Evolutionary conservation across 2,329 filamentous ascomycete genomes (phyloP).

Genomic region (Penicillium corylophilum): DNA sequence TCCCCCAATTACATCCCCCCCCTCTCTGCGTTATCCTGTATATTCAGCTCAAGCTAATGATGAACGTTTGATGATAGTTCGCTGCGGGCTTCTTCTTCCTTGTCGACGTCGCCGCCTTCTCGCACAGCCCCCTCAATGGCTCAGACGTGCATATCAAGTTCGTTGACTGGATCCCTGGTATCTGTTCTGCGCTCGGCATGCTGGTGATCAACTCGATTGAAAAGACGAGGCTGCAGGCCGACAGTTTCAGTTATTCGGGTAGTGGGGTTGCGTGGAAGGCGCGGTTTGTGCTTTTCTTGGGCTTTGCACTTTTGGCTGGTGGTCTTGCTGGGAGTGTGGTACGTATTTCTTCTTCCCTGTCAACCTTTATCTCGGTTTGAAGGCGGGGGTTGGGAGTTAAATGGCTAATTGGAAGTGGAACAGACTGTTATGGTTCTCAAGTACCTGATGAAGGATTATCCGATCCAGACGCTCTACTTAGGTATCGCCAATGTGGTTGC

Average conservation of each 20-base stretch:
- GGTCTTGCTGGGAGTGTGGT: slow-evolving; percentile 65
- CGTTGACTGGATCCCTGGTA: slow-evolving; percentile 70
- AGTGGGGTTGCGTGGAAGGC: slow-evolving; percentile 71
- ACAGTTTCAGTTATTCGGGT: slow-evolving; percentile 64
- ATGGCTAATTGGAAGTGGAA: neutral
- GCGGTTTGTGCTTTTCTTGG: slow-evolving; percentile 65
- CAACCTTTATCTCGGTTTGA: neutral
- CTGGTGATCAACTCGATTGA: slow-evolving; percentile 72
- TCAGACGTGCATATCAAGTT: slow-evolving; percentile 65
- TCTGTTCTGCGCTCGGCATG: slow-evolving; percentile 69
- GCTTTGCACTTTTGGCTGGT: slow-evolving; percentile 67
- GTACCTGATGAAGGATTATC: slow-evolving; percentile 61
- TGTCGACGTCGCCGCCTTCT: slow-evolving; percentile 65
- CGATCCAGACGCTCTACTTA: slow-evolving; percentile 64
- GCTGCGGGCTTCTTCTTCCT: slow-evolving; percentile 69
- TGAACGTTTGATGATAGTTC: slow-evolving; percentile 51
- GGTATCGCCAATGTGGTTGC: slow-evolving; percentile 66
- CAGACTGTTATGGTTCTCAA: slow-evolving; percentile 66
- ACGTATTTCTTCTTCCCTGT: slow-evolving; percentile 26
- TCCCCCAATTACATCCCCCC: neutral
- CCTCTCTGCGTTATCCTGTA: neutral
- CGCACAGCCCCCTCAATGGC: slow-evolving; percentile 61
- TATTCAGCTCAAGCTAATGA: neutral
- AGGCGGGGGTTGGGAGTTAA: neutral
- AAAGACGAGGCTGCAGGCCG: slow-evolving; percentile 63